Evolutionary conservation across 2,329 filamentous ascomycete species (phyloP).

Genomic region (Herpotrichia juniperi): DNA sequence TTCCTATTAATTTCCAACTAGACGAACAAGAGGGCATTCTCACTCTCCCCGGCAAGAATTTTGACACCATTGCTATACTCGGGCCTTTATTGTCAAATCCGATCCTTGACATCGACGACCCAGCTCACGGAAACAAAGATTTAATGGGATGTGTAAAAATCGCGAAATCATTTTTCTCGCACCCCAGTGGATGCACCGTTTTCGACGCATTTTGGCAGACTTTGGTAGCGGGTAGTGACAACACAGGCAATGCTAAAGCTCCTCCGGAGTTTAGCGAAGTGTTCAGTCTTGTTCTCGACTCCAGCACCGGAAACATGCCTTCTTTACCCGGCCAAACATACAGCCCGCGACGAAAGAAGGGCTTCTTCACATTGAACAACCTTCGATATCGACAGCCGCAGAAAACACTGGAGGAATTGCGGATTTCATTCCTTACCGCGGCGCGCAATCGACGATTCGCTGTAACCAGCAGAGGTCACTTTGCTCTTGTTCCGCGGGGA

Average conservation of each 20-base stretch:
- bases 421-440: slow-evolving; percentile 18
- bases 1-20: slow-evolving; percentile 4
- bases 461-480: slow-evolving; percentile 24
- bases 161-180: slow-evolving; percentile 3
- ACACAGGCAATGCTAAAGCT: slow-evolving; percentile 14
- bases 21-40: slow-evolving; percentile 11
- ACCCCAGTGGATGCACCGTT: slow-evolving; percentile 14
- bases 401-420: slow-evolving; percentile 20
- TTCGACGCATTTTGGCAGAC: slow-evolving; percentile 32
- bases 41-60: slow-evolving; percentile 20
- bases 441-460: slow-evolving; percentile 28
- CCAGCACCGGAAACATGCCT: slow-evolving; percentile 14
- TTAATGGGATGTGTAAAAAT: slow-evolving; percentile 14
- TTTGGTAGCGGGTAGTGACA: slow-evolving; percentile 25
- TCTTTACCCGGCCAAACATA: slow-evolving; percentile 28
- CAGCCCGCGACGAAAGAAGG: slow-evolving; percentile 22
- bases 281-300: slow-evolving; percentile 29
- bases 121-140: slow-evolving; percentile 7
- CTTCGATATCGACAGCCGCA: slow-evolving; percentile 22
- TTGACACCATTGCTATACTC: slow-evolving; percentile 19
- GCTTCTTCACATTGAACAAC: slow-evolving; percentile 25
- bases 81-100: slow-evolving; percentile 14
- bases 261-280: slow-evolving; percentile 26
- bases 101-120: slow-evolving; percentile 18
- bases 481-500: slow-evolving; percentile 28